Evolutionary conservation across 2,329 filamentous ascomycete genomes (phyloP).

Genomic region (Juglanconis oblonga): DNA sequence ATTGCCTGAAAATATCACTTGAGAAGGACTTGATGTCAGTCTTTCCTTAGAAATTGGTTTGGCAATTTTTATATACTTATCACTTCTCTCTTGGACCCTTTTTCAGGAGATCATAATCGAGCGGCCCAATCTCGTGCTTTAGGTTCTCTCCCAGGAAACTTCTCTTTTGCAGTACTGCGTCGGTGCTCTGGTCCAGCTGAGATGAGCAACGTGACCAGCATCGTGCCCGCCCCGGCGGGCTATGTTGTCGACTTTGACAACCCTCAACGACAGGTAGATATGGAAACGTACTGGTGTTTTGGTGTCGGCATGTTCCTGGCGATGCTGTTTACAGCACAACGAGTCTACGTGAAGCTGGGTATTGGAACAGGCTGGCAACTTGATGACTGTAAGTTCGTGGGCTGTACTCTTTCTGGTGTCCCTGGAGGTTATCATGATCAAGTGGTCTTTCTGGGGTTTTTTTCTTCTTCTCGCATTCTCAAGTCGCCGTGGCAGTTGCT

Average conservation of each 20-base stretch:
- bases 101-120: too few relatives aligned
- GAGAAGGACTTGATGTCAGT: too few relatives aligned
- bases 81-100: too few relatives aligned
- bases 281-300: slow-evolving; percentile 6
- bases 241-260: slow-evolving; percentile 34
- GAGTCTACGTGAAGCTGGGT: slow-evolving; percentile 6
- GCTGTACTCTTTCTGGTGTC: background rate
- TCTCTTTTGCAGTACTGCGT: too few relatives aligned
- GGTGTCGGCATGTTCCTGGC: slow-evolving; percentile 5
- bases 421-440: background rate
- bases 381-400: slow-evolving; percentile 11
- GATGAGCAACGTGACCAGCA: slow-evolving; percentile 24
- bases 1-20: too few relatives aligned
- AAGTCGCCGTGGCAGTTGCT: background rate
- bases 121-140: too few relatives aligned
- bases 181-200: background rate
- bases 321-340: slow-evolving; percentile 10
- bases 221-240: slow-evolving; percentile 26
- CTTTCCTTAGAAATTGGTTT: too few relatives aligned
- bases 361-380: background rate
- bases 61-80: too few relatives aligned
- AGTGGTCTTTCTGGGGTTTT: too few relatives aligned
- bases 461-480: background rate
- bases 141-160: background rate
- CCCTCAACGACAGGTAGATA: slow-evolving; percentile 19